A percentile compares a stretch with the other conserved stretches of the same genome.
These are phyloP conservation scores for Blastocystis sp. DNA, from an alignment of 352 stramenopile species.

Conservation along the genomic window DNA sequence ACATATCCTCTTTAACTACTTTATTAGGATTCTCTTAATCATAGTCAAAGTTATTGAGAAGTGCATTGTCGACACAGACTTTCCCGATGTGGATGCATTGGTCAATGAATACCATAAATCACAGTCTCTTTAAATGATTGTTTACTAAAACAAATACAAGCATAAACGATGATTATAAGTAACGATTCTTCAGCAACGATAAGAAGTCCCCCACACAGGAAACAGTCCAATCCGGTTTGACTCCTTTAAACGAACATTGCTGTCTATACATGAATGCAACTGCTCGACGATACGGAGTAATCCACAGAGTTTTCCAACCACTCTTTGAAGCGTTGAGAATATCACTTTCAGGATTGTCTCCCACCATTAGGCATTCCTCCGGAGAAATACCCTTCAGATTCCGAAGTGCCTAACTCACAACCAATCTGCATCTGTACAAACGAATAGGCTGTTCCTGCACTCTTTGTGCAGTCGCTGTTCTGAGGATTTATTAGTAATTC, in stretches of 20 bases:
- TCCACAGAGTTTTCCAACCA: slow-evolving; percentile 24
- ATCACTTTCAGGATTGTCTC: slow-evolving; percentile 59
- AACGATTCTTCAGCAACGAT: background rate
- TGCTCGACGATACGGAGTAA: background rate
- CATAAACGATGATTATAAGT: background rate
- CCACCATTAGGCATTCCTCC: slow-evolving; percentile 2
- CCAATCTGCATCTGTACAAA: background rate
- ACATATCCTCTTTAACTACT: slow-evolving; percentile 3
- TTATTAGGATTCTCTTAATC: slow-evolving; percentile 71
- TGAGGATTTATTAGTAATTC: slow-evolving; percentile 53
- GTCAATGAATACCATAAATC: background rate
- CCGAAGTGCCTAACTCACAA: background rate
- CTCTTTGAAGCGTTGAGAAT: slow-evolving; percentile 20
- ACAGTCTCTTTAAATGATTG: background rate
- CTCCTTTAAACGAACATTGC: background rate
- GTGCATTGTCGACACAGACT: slow-evolving; percentile 85
- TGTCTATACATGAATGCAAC: background rate
- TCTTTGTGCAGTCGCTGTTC: slow-evolving; percentile 8
- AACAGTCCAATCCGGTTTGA: background rate
- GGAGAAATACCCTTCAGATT: background rate
- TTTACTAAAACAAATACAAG: slow-evolving; percentile 2
- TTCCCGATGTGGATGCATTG: slow-evolving; percentile 23
- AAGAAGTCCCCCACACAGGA: background rate
- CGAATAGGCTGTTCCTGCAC: background rate
- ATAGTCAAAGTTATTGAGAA: slow-evolving; percentile 88